phyloP scores from a whole-genome alignment of 164 flowering plant species.

The Stephania yunnanensis region DNA sequence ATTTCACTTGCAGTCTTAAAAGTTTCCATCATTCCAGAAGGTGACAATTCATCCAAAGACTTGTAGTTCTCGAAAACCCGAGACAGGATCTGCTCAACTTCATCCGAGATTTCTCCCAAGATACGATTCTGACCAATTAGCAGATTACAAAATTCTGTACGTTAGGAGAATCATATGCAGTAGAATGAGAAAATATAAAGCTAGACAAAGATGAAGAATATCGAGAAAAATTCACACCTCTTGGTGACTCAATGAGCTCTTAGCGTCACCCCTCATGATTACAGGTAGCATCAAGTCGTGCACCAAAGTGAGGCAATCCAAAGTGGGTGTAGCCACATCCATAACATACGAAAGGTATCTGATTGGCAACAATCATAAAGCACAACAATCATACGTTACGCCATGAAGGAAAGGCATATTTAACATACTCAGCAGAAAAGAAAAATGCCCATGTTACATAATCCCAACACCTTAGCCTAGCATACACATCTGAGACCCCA shows the following conservation, averaged over 20 bases:
- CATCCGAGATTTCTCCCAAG: slow-evolving; percentile 76
- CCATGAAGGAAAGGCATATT: not conserved
- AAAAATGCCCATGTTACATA: not conserved
- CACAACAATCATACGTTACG: not conserved
- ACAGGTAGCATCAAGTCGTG: slow-evolving; percentile 72
- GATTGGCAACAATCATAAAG: slow-evolving; percentile 14
- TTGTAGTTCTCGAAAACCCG: slow-evolving; percentile 83
- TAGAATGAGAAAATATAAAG: not conserved
- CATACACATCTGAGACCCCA: slow-evolving; percentile 76
- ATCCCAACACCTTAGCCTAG: slow-evolving; percentile 54
- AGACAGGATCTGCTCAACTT: slow-evolving; percentile 71
- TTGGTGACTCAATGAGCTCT: slow-evolving; percentile 80
- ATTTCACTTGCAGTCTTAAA: slow-evolving; percentile 69
- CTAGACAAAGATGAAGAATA: not conserved
- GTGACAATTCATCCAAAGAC: slow-evolving; percentile 70
- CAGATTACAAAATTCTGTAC: not conserved
- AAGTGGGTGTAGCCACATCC: slow-evolving; percentile 97
- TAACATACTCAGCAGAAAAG: not conserved
- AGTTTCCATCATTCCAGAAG: slow-evolving; percentile 71
- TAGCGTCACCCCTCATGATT: slow-evolving; percentile 54
- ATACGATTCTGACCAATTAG: slow-evolving; percentile 63
- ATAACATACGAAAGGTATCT: slow-evolving; percentile 91
- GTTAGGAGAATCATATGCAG: not conserved
- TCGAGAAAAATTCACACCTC: slow-evolving; percentile 47
- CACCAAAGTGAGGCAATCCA: slow-evolving; percentile 80